Conservation (phyloP, 2,329 filamentous ascomycete species). For the Epichloe uncinata region DNA sequence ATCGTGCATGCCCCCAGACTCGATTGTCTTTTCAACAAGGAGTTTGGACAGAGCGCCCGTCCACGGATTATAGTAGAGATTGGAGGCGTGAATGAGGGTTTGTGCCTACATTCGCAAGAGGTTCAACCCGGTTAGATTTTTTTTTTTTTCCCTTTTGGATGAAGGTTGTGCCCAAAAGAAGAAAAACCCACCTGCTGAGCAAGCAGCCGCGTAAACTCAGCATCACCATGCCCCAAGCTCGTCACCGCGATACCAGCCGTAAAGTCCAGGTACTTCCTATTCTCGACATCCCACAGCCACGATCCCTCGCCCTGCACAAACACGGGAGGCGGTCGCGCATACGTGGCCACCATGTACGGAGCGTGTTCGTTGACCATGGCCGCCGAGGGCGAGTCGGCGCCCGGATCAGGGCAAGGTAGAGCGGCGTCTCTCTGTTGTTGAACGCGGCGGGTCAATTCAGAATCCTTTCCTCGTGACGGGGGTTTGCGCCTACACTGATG, state of each 20-base stretch:
- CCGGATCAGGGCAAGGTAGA: conserved; percentile 57
- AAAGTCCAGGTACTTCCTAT: conserved; percentile 82
- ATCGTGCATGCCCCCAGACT: conserved; percentile 70
- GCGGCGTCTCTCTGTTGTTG: conserved; percentile 17
- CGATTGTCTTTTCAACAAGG: conserved; percentile 67
- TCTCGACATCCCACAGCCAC: conserved; percentile 82
- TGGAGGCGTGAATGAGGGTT: conserved; percentile 81
- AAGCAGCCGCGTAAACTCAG: conserved; percentile 61
- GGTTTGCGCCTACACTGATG: conserved; percentile 21
- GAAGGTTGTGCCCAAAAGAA: background rate
- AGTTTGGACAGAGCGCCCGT: conserved; percentile 79
- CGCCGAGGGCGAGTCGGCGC: conserved; percentile 59
- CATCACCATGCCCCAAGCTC: conserved; percentile 79
- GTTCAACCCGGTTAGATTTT: background rate
- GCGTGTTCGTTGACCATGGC: conserved; percentile 61
- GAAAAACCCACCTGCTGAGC: conserved; percentile 51
- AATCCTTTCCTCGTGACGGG: background rate
- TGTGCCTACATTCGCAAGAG: conserved; percentile 31
- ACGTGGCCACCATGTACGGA: conserved; percentile 91
- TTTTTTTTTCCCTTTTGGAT: background rate
- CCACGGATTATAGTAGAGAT: conserved; percentile 96
- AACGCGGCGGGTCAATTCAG: background rate
- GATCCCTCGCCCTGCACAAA: conserved; percentile 81
- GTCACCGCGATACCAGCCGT: conserved; percentile 95
- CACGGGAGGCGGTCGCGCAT: conserved; percentile 77